Conservation (phyloP, 805 yeast species). For the Saccharomycopsis olivae region DNA sequence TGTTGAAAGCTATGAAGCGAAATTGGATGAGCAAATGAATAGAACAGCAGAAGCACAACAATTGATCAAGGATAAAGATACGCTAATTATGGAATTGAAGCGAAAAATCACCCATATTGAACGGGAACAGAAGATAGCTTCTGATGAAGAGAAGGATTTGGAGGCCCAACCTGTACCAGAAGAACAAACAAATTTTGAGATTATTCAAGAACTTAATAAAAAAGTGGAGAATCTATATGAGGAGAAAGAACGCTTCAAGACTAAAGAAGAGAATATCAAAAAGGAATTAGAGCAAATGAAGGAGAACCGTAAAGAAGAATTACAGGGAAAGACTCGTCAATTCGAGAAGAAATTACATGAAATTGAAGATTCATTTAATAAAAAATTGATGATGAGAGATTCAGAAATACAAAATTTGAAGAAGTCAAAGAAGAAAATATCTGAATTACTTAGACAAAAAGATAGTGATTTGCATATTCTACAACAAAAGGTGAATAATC, state of each 20-base stretch:
- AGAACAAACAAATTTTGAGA: constrained; percentile 1
- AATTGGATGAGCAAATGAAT: not conserved
- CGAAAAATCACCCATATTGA: not conserved
- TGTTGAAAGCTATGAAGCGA: not conserved
- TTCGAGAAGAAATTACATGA: no score
- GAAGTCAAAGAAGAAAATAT: no score
- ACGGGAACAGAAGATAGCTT: not conserved
- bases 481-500: no score
- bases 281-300: not conserved
- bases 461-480: no score
- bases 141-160: not conserved
- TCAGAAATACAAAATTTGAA: no score
- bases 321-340: no score
- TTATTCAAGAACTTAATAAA: not conserved
- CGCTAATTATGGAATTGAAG: constrained; percentile 4
- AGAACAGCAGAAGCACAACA: not conserved
- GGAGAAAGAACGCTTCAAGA: constrained; percentile 4
- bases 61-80: constrained; percentile 7
- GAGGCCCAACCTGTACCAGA: not conserved
- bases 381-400: no score
- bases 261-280: not conserved
- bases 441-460: no score
- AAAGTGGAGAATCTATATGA: not conserved
- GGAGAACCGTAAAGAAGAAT: not conserved
- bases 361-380: no score